These are phyloP conservation scores for Pythium aquatile DNA, from an alignment of 352 stramenopile genomes.

Conservation along the genomic window DNA sequence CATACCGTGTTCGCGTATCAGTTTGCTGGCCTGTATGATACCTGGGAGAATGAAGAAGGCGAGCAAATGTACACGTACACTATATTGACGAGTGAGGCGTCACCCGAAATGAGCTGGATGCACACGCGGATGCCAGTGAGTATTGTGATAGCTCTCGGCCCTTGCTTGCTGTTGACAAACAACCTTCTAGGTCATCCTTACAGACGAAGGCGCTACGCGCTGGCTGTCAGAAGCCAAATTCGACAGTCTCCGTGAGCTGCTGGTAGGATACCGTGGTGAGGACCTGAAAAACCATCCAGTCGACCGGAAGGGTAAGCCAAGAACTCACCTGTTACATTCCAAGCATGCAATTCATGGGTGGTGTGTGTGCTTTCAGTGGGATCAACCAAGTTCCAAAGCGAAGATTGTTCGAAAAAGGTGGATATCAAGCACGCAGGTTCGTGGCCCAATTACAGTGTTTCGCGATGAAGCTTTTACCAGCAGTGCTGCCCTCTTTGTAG, in stretches of 20 bases:
- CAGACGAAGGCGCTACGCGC: conserved; percentile 46
- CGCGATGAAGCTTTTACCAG: too few relatives aligned
- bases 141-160: not conserved
- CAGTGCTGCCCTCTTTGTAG: conserved; percentile 20
- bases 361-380: conserved; percentile 39
- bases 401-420: conserved; percentile 72
- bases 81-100: conserved; percentile 81
- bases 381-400: conserved; percentile 69
- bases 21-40: conserved; percentile 87
- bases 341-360: not conserved
- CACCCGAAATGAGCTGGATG: conserved; percentile 72
- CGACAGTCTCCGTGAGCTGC: conserved; percentile 45
- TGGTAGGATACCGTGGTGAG: conserved; percentile 43
- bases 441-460: not conserved
- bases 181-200: conserved; percentile 63
- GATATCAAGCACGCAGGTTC: conserved; percentile 75
- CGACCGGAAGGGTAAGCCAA: conserved; percentile 55
- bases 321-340: not conserved
- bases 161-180: not conserved
- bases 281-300: conserved; percentile 81
- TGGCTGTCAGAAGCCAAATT: conserved; percentile 76
- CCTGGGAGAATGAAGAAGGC: conserved; percentile 64
- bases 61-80: conserved; percentile 80
- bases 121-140: conserved; percentile 85
- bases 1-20: conserved; percentile 13